Evolutionary conservation across 1,284 basidiomycete species (phyloP).

Genomic region (Farysia itapuensis): DNA sequence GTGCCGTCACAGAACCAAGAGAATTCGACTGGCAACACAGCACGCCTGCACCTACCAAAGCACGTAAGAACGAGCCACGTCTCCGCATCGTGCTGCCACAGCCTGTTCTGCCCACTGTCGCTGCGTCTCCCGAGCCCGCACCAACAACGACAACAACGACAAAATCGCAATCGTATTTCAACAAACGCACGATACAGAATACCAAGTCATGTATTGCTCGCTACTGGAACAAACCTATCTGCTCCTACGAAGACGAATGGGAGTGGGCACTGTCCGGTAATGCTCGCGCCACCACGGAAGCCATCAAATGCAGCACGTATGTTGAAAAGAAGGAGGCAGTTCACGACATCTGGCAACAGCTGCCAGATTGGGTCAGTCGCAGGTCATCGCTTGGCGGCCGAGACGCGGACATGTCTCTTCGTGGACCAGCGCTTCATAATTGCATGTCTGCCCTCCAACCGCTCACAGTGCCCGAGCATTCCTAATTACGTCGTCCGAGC

Average conservation of each 20-base stretch:
- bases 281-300: conserved; percentile 16
- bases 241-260: conserved; percentile 28
- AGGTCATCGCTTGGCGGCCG: conserved; percentile 27
- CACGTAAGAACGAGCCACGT: conserved; percentile 1
- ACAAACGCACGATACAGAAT: not conserved
- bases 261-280: conserved; percentile 35
- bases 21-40: conserved; percentile 36
- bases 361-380: conserved; percentile 36
- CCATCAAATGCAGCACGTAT: conserved; percentile 14
- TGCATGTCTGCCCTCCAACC: too few relatives aligned
- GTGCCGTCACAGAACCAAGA: conserved; percentile 19
- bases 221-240: conserved; percentile 4
- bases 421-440: conserved; percentile 13
- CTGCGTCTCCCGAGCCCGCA: not conserved
- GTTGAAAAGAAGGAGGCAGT: conserved; percentile 26
- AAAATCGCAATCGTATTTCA: conserved; percentile 5
- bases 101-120: not conserved
- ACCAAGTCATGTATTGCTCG: conserved; percentile 5
- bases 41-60: conserved; percentile 9
- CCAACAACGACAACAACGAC: conserved; percentile 7
- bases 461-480: too few relatives aligned
- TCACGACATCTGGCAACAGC: conserved; percentile 33
- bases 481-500: too few relatives aligned
- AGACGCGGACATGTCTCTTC: conserved; percentile 22
- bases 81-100: not conserved